phyloP scores from a whole-genome alignment of 2,329 filamentous ascomycete species.

The Talaromyces islandicus region DNA sequence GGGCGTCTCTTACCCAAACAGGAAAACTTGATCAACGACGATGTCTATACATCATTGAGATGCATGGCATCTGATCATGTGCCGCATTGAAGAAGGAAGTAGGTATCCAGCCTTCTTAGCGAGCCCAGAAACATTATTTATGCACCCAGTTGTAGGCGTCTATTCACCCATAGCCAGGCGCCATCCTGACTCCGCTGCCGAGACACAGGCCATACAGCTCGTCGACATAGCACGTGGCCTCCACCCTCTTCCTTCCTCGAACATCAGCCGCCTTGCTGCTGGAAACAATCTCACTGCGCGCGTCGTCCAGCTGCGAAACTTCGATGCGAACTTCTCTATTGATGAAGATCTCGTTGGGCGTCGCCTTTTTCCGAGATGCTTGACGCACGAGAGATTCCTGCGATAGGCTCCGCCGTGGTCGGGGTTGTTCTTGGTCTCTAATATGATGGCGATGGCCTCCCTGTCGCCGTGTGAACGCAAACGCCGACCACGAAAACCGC shows the following conservation, averaged over 20 bases:
- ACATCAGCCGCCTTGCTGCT: neutral
- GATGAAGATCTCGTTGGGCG: constrained; percentile 6
- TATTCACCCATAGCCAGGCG: neutral
- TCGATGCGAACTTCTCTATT: constrained; percentile 9
- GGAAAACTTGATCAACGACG: neutral
- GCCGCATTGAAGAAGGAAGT: too few relatives aligned
- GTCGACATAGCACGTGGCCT: constrained; percentile 8
- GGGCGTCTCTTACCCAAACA: neutral
- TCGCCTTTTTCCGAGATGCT: neutral
- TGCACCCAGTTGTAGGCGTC: too few relatives aligned
- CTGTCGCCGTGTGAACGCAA: neutral
- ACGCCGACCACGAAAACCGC: neutral
- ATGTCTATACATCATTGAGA: neutral
- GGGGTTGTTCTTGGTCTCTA: neutral
- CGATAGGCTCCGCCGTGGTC: neutral
- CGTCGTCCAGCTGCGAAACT: constrained; percentile 8
- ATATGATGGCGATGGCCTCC: neutral
- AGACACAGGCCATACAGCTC: constrained; percentile 9
- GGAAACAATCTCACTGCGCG: neutral
- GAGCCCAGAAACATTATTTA: too few relatives aligned
- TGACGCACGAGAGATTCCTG: constrained; percentile 7
- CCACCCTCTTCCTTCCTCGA: neutral
- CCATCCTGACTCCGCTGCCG: constrained; percentile 5
- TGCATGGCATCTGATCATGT: neutral
- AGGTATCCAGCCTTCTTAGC: too few relatives aligned